Base-by-base conservation (phyloP, 2,329 filamentous ascomycete genomes). In the Didymellaceae sp. region DNA sequence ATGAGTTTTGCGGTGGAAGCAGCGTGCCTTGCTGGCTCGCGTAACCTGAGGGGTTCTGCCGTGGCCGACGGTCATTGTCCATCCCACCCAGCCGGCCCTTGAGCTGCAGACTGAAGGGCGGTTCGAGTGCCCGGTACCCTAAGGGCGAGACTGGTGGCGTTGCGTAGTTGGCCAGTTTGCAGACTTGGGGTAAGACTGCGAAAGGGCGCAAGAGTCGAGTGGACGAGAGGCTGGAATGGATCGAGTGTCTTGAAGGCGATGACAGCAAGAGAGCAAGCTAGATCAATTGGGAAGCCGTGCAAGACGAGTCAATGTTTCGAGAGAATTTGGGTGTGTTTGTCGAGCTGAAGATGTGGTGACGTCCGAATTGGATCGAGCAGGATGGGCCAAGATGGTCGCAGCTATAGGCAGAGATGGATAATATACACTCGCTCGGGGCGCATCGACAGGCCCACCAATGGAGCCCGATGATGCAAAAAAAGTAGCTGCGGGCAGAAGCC, bases 11-110 rank as follows among this genome's bases (percentile, higher is more conserved):
- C 47, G 72, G 61, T 63, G 74, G 67, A 58, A 74, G 74, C 80
- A 80, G 68, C 62, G 66, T 65, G 77, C 74, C 73, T 75, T 72
- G 73, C 67, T 75, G 75, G 71, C 68, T 68, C 55, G 84, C 80
- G 76, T 87, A 86, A 74, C 82, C 78, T 72, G 84, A 81, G 76
- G 82, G 80, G 76, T 89, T 88, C 79, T 88, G 87, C 82, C 88
- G 87, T 79, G 86, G 82, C 70, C 85, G 81, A 71, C 83, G 85
- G 75, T 83, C 84, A 78, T 86, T 84, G 77, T 93, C 90, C 90
- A 94, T 94, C 72, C 84, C 86, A 78, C 79, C 73, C 68, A 77
- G 75, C 73, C 77, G 74, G 74, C 80, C 75, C 72, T 75, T 74
- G 68, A 75, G 72, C 75, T 78, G 77, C 73, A 79, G 77, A 76